Conservation (phyloP, 1,284 basidiomycete species). For the Quambalaria eucalypti region DNA sequence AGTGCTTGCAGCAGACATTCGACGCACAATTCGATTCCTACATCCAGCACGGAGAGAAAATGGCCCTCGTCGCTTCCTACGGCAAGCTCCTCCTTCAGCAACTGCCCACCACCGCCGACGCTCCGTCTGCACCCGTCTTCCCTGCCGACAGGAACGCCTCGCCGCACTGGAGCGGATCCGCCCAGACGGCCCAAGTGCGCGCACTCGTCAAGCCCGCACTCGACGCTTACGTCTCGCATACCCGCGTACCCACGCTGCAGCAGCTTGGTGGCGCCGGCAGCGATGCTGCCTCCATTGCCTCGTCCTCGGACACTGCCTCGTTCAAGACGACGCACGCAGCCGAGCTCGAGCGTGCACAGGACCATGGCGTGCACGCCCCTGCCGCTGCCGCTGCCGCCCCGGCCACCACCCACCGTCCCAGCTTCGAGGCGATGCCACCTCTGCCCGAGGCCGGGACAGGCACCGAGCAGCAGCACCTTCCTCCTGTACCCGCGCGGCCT, state of each 20-base stretch:
- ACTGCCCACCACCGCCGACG: slow-evolving; percentile 19
- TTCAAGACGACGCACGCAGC: slow-evolving; percentile 10
- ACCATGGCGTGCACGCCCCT: slow-evolving; percentile 13
- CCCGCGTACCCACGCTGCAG: not conserved
- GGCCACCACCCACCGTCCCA: not conserved
- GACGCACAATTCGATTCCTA: slow-evolving; percentile 29
- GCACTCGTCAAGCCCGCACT: slow-evolving; percentile 27
- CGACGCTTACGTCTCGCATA: slow-evolving; percentile 7
- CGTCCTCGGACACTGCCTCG: not conserved
- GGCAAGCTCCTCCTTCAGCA: slow-evolving; percentile 29
- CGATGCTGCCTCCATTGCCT: not conserved
- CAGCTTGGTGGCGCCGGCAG: not conserved
- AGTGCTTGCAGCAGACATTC: slow-evolving; percentile 2
- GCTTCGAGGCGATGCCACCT: not conserved
- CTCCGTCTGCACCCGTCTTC: slow-evolving; percentile 17
- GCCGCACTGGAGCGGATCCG: slow-evolving; percentile 24
- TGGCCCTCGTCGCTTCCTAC: slow-evolving; percentile 31
- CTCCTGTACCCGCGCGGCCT: too few species aligned
- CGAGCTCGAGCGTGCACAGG: slow-evolving; percentile 17
- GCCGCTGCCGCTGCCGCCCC: not conserved
- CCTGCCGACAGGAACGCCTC: slow-evolving; percentile 9
- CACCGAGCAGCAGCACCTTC: too few species aligned
- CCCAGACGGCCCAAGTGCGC: slow-evolving; percentile 24
- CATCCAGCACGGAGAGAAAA: slow-evolving; percentile 37
- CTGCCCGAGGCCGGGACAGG: not conserved